Conservation (phyloP, 352 stramenopile genomes). For the Discostella stelligera region DNA sequence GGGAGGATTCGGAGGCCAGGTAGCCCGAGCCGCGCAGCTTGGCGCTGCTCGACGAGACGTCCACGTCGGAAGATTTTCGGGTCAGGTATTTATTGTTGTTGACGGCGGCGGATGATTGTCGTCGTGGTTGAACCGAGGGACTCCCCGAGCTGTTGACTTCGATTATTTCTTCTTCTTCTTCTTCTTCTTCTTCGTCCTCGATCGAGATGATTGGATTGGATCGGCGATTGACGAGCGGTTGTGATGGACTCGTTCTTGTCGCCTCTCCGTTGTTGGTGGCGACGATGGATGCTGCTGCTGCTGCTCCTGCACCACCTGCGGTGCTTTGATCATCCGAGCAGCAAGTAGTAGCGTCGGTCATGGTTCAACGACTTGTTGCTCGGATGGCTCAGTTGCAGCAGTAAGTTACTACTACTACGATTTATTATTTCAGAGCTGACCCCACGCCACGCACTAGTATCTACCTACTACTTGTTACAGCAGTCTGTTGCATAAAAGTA, state of each 20-base stretch:
- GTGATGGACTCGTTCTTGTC: neutral
- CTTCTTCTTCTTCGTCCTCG: neutral
- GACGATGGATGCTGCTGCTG: neutral
- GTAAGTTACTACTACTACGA: too few relatives aligned
- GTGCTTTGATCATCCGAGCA: neutral
- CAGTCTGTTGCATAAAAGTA: too few relatives aligned
- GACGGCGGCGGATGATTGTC: neutral
- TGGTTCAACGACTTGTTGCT: too few relatives aligned
- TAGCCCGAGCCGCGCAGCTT: neutral
- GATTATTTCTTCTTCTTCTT: neutral
- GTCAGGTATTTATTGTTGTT: neutral
- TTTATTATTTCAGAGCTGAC: too few relatives aligned
- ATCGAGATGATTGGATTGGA: conserved; percentile 2
- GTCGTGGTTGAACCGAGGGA: neutral
- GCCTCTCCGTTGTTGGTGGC: neutral
- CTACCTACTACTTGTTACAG: too few relatives aligned
- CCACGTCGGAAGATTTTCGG: conserved; percentile 2
- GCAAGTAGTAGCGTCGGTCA: too few relatives aligned
- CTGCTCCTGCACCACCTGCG: neutral
- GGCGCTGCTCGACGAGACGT: neutral
- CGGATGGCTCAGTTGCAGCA: too few relatives aligned
- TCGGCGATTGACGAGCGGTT: neutral
- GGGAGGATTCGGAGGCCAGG: neutral
- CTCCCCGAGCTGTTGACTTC: neutral
- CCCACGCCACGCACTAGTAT: too few relatives aligned